Conservation (phyloP, 495 filamentous ascomycete species). For the Neurospora sp. region DNA sequence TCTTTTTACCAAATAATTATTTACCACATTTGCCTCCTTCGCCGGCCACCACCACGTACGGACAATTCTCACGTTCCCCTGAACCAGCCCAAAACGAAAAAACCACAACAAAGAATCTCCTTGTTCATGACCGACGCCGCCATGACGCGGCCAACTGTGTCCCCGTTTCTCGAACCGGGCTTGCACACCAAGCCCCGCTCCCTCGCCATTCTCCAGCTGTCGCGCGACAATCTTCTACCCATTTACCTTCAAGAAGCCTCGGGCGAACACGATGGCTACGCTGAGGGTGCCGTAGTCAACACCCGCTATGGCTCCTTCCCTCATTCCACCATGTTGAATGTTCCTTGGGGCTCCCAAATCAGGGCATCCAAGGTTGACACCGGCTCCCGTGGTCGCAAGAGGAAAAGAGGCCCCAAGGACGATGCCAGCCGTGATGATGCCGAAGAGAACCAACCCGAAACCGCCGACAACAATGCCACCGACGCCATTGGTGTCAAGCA, state of each 20-base stretch:
- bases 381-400: slow-evolving; percentile 61
- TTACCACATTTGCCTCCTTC: background rate
- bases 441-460: slow-evolving; percentile 19
- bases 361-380: slow-evolving; percentile 84
- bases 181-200: slow-evolving; percentile 41
- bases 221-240: slow-evolving; percentile 70
- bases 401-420: slow-evolving; percentile 47
- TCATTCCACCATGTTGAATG: slow-evolving; percentile 68
- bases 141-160: slow-evolving; percentile 23
- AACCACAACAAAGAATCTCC: background rate
- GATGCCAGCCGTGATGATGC: slow-evolving; percentile 22
- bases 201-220: slow-evolving; percentile 73
- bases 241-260: slow-evolving; percentile 54
- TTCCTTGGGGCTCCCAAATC: slow-evolving; percentile 88
- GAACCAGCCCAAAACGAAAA: background rate
- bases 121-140: background rate
- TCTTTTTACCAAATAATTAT: background rate
- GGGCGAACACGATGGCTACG: slow-evolving; percentile 57
- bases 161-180: slow-evolving; percentile 65
- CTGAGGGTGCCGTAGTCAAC: slow-evolving; percentile 75
- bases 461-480: slow-evolving; percentile 13
- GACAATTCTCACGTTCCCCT: background rate
- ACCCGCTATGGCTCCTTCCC: slow-evolving; percentile 95
- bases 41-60: background rate
- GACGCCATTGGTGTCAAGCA: slow-evolving; percentile 26